Base-by-base conservation (phyloP, 768 basidiomycete genomes). In the Tulasnella sp. region DNA sequence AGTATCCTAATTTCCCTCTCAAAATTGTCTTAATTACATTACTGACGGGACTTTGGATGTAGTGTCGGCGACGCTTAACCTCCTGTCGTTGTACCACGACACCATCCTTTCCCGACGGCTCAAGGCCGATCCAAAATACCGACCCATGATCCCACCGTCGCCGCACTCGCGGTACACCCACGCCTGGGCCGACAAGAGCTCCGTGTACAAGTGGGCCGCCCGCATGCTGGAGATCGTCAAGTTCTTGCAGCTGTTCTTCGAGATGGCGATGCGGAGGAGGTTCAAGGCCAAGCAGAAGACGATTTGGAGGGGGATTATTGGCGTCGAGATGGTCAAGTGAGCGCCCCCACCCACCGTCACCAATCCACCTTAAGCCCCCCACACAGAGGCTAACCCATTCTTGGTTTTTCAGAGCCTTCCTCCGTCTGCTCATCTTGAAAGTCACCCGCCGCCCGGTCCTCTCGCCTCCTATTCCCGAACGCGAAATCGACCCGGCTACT, bases 11-110 rank as follows among this genome's bases (percentile, higher is more conserved):
- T 79, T 69, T 81, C 79, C 29, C 75, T 71, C 77, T 73, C 42
- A 46, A 70, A 75, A 20, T 3, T 75, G 70, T 32, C 51, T 11
- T 48, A 13, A 46, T 16, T 16, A 39, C 39, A 2, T 75, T 29
- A 44, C 42, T 78, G 67, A 77, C 78, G 5, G 2, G 15, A 40
- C 39, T 2, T 32, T 29, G 77, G 48, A 18, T 26, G 5, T 83
- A 98, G 96, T 99, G 75, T 93, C 94, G 55, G 90, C 97, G n/a
- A 84, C 90, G 42, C 87, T 98, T 82, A 96, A 95, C 84, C 86
- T 94, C 61, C 88, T 94, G 83, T 94, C 93, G 86, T 88, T 96
- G 87, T 98, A 98, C 83, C 97, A 99, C 84, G 97, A 99, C 84
- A 93, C 94, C 5, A 85, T 99, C n/a, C 89, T 99, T 61, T 86